Evolutionary conservation across 768 basidiomycete species (phyloP).

Genomic region (Suillus discolor): DNA sequence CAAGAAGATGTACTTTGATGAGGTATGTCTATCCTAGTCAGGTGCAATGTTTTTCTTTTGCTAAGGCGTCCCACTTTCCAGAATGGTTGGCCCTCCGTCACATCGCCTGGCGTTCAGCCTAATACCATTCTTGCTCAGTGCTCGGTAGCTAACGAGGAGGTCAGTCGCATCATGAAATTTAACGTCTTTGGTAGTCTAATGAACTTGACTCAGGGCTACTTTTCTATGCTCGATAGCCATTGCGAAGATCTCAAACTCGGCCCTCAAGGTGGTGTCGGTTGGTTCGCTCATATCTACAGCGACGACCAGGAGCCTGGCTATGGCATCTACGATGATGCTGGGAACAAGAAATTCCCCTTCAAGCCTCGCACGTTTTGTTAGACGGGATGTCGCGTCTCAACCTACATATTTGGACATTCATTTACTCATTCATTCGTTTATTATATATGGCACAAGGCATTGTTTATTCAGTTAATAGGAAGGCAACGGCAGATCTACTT

Average conservation of each 20-base stretch:
- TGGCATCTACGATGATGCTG: constrained; percentile 57
- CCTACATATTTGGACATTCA: background rate
- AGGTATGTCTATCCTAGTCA: constrained; percentile 44
- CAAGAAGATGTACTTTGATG: constrained; percentile 76
- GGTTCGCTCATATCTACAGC: constrained; percentile 83
- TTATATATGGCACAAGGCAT: background rate
- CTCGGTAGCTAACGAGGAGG: constrained; percentile 62
- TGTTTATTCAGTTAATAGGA: background rate
- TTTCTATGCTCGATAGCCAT: constrained; percentile 59
- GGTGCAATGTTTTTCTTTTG: background rate
- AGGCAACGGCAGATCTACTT: background rate
- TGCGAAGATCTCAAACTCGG: constrained; percentile 64
- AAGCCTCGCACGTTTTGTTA: constrained; percentile 64
- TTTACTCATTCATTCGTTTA: background rate
- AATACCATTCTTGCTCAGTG: constrained; percentile 66
- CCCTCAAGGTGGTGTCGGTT: constrained; percentile 66
- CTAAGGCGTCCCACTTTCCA: constrained; percentile 25
- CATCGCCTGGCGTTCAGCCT: constrained; percentile 61
- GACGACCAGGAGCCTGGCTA: constrained; percentile 70
- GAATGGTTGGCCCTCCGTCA: constrained; percentile 81
- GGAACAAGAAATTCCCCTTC: constrained; percentile 63
- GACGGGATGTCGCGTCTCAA: background rate
- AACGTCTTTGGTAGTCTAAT: background rate
- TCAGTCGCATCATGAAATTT: constrained; percentile 27
- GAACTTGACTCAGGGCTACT: constrained; percentile 57